phyloP scores from a whole-genome alignment of 768 basidiomycete species.

The Agrocybe chaxingu region DNA sequence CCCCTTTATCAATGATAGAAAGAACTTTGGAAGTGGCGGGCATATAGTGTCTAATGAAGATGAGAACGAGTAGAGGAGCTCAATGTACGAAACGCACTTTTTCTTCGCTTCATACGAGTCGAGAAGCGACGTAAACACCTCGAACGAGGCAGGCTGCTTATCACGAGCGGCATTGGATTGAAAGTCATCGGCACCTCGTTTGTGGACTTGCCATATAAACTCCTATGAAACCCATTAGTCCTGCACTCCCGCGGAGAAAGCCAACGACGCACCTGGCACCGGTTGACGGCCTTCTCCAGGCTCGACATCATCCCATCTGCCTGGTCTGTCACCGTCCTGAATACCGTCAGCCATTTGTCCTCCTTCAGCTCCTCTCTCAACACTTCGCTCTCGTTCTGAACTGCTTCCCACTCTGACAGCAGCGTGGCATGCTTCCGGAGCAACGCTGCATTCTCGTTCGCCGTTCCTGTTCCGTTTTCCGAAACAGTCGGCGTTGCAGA shows the following conservation, averaged over 20 bases:
- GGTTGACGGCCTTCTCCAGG: slow-evolving; percentile 87
- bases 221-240: slow-evolving; percentile 44
- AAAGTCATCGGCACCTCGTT: slow-evolving; percentile 43
- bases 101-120: slow-evolving; percentile 87
- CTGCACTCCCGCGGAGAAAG: slow-evolving; percentile 3
- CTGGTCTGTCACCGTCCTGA: slow-evolving; percentile 90
- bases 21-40: slow-evolving; percentile 92
- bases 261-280: slow-evolving; percentile 69
- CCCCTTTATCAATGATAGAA: slow-evolving; percentile 91
- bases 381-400: slow-evolving; percentile 76
- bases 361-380: slow-evolving; percentile 92
- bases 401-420: slow-evolving; percentile 74
- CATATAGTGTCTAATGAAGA: slow-evolving; percentile 74
- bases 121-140: slow-evolving; percentile 62
- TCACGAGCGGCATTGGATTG: slow-evolving; percentile 42
- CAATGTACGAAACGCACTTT: slow-evolving; percentile 46
- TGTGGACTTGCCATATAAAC: slow-evolving; percentile 82
- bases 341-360: slow-evolving; percentile 95
- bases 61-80: slow-evolving; percentile 10
- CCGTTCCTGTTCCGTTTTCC: slow-evolving; percentile 24
- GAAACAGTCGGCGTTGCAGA: slow-evolving; percentile 46
- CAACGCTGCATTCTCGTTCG: slow-evolving; percentile 44
- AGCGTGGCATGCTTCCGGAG: slow-evolving; percentile 75
- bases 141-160: slow-evolving; percentile 49
- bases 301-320: slow-evolving; percentile 98